Base-by-base conservation (phyloP, 495 filamentous ascomycete genomes). In the Penicillium bovifimosum region DNA sequence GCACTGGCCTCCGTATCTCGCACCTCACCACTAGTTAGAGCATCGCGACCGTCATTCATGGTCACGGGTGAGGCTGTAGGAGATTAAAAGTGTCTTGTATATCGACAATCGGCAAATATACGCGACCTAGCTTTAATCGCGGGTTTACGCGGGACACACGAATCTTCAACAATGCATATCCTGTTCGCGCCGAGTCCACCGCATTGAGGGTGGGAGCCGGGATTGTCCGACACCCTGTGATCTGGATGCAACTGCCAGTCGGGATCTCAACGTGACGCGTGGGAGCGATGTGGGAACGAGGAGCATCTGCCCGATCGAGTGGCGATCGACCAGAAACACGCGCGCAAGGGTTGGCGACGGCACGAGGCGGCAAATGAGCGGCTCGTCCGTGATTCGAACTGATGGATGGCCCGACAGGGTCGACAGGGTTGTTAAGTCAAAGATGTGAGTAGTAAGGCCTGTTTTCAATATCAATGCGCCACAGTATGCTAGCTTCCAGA, bases 311-410 rank as follows among this genome's bases (percentile, higher is more conserved):
- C 53, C 58, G 50, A 61, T 52, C 47, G 40, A 59, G 60, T 57
- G 61, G 55, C 60, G 58, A 64, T 59, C 63, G 58, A 57, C 58
- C 47, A 58, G 51, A 43, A 43, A 61, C 57, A 61, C 57, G 63
- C 63, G 63, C 60, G 46, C 46, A 48, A 63, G 40, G 52, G 52
- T 61, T 58, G 54, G 54, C 47, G 36, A 41, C 48, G 58, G 48
- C 62, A 60, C 62, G 56, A 63, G 60, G 38, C 55, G 60, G 42
- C 41, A 56, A 54, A 63, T 52, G 52, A 52, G 54, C 39, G 26
- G 34, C 49, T 33, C 33, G 17, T 26, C 35, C 31, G 31, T 33
- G 28, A 28, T 54, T 45, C 17, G 9, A 9, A 42, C 16, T 18
- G 38, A 34, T 39, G 34, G 46, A 48, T 35, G 24, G 45, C 20